Evolutionary conservation across 2,329 filamentous ascomycete species (phyloP), one percentile per base, ranked within the genome.

Genomic region (Cercospora sojina): DNA sequence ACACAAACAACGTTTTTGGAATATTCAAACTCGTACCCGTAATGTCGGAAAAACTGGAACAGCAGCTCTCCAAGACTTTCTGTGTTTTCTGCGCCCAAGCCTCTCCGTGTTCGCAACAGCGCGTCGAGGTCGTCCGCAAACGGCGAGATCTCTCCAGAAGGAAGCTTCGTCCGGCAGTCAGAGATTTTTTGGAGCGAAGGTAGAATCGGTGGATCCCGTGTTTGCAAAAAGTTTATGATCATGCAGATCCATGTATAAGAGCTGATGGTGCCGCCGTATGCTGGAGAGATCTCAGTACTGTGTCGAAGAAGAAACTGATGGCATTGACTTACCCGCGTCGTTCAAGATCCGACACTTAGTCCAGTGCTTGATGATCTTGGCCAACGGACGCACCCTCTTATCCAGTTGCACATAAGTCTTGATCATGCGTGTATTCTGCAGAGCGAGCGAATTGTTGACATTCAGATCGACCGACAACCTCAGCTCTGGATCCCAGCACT

Each of bases 221-320:
- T 90, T 80, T 99, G 95, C 27, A 99, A 85, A 76, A 98, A 99
- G 72, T 93, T 96, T 77, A 99, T 90, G 72, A 98, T 96, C 84
- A 99, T 88, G 79, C 95, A 99, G 77, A 98, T 98, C 95, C 95
- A 99, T 23, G 95, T 97, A 77, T 99, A 99, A 18, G 95, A 99
- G 79, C 94, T 98, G 67, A 99, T 84, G 6, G 95, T 99, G 65
- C 92, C 93, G 69, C 95, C 93, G 77, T 93, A 92, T 66, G 91
- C 95, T 96, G 65, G 64, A 35, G 10, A 8, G 73, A 27, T 27
- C 27, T 73, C 58, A 73, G 67, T 49, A 57, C 9, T 49, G 16
- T n/a, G n/a, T 6, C n/a, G 8, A 6, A 9, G 18, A 29, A 9
- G 20, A 31, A 31, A 9, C 32, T 13, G 7, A 13, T 25, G 31